Evolutionary conservation across 2,329 filamentous ascomycete genomes (phyloP).

Genomic region (Xylariaceae sp.): DNA sequence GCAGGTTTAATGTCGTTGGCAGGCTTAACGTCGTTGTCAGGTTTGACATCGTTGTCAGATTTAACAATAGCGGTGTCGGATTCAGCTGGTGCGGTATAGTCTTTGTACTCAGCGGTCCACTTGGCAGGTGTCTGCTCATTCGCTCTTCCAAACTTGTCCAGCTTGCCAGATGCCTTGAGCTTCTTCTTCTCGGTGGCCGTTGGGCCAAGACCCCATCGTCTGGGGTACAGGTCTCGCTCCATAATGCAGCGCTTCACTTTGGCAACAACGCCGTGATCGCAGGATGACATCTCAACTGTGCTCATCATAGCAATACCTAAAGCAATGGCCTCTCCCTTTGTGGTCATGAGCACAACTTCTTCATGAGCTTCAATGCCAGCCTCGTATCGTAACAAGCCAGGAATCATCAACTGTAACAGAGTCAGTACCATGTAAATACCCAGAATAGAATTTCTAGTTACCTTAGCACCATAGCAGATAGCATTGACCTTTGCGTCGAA

Average conservation of each 20-base stretch:
- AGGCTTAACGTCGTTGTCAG: too few relatives aligned
- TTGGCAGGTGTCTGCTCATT: constrained; percentile 92
- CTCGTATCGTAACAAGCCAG: constrained; percentile 89
- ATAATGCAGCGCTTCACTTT: constrained; percentile 99
- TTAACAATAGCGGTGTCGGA: constrained; percentile 39
- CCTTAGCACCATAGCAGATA: constrained; percentile 93
- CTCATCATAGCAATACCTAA: constrained; percentile 97
- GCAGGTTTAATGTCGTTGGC: constrained; percentile 39
- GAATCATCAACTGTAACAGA: constrained; percentile 73
- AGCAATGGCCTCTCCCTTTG: constrained; percentile 97
- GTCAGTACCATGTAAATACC: constrained; percentile 1
- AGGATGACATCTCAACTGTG: constrained; percentile 91
- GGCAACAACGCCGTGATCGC: constrained; percentile 94
- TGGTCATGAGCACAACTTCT: constrained; percentile 97
- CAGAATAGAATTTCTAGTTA: neutral
- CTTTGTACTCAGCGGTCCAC: constrained; percentile 91
- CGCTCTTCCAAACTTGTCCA: constrained; percentile 92
- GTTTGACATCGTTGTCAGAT: too few relatives aligned
- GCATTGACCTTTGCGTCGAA: constrained; percentile 55
- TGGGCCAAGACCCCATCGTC: constrained; percentile 93
- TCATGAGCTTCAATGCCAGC: constrained; percentile 88
- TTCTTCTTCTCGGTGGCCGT: constrained; percentile 98
- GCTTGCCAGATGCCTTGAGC: constrained; percentile 95
- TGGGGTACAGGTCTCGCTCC: constrained; percentile 96
- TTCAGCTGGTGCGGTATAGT: constrained; percentile 60